Conservation (phyloP, 208 protist genomes). For the Trypanosoma caninum region DNA sequence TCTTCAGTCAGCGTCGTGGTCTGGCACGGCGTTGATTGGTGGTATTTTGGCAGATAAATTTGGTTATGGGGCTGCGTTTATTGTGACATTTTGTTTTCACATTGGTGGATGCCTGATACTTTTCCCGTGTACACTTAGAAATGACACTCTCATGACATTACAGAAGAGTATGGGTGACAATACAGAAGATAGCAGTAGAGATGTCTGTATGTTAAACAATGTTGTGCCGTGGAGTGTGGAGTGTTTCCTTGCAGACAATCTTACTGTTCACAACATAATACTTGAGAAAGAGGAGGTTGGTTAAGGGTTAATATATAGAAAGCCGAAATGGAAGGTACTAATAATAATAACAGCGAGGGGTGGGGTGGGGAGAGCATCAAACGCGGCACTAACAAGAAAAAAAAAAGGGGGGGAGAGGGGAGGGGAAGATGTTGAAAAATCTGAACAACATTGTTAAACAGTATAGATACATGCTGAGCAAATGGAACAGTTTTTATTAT, state of each 20-base stretch:
- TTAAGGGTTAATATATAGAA: neutral
- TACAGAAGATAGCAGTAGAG: neutral
- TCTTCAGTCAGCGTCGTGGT: conserved; percentile 64
- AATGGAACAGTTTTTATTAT: too few species aligned
- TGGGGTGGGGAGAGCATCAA: too few species aligned
- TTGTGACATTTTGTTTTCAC: conserved; percentile 74
- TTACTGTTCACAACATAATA: neutral
- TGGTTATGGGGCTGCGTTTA: conserved; percentile 64
- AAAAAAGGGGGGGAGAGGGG: too few species aligned
- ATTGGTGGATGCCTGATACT: conserved; percentile 29
- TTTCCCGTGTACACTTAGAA: conserved; percentile 43
- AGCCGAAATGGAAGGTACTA: neutral
- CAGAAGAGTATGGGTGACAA: neutral
- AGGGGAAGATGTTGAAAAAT: too few species aligned
- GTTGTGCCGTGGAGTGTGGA: neutral
- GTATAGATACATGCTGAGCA: too few species aligned
- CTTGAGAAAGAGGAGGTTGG: neutral
- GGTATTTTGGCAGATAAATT: conserved; percentile 51
- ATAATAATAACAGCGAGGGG: too few species aligned
- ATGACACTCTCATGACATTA: conserved; percentile 43
- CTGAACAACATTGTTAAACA: too few species aligned
- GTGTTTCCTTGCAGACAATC: neutral
- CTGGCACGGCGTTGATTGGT: conserved; percentile 57
- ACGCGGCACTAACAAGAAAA: too few species aligned
- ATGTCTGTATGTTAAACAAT: neutral